These are phyloP conservation scores for Fusarium verrucosum DNA, from an alignment of 2,329 filamentous ascomycete genomes.

Conservation along the genomic window DNA sequence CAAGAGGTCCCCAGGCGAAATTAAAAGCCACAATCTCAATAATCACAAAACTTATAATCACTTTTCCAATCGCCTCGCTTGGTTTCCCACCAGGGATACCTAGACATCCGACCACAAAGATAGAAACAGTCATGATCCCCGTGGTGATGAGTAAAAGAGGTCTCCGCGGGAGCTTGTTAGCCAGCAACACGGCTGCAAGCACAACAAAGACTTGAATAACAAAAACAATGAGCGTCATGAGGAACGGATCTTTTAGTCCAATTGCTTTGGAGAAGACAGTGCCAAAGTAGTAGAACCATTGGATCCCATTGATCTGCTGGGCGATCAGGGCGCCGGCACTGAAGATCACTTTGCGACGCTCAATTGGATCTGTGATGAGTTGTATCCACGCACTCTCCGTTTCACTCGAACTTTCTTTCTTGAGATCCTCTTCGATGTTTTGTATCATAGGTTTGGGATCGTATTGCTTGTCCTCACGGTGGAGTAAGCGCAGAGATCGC, in stretches of 20 bases:
- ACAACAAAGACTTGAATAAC: constrained; percentile 56
- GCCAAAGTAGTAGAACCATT: constrained; percentile 57
- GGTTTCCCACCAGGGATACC: constrained; percentile 48
- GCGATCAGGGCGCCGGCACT: constrained; percentile 55
- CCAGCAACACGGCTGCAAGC: constrained; percentile 50
- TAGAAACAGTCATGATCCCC: constrained; percentile 51
- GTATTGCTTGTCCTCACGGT: constrained; percentile 52
- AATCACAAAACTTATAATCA: constrained; percentile 54
- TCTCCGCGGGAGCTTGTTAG: constrained; percentile 53
- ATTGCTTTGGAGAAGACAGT: constrained; percentile 56
- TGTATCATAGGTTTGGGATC: constrained; percentile 50
- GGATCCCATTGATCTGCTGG: constrained; percentile 61
- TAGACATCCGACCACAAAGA: constrained; percentile 54
- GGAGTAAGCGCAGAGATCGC: constrained; percentile 54
- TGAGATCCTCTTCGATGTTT: constrained; percentile 56
- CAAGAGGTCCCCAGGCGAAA: constrained; percentile 54
- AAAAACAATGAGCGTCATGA: constrained; percentile 54
- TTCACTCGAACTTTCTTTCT: constrained; percentile 47
- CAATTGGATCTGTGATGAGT: constrained; percentile 55
- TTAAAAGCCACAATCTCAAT: constrained; percentile 57
- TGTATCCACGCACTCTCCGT: constrained; percentile 51
- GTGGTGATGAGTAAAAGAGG: constrained; percentile 52
- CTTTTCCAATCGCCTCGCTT: constrained; percentile 47
- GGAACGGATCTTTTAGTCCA: constrained; percentile 53
- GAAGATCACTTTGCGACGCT: constrained; percentile 58